These are phyloP conservation scores for Botrytis hyacinthi DNA, from an alignment of 2,329 filamentous ascomycete species.

Conservation along the genomic window DNA sequence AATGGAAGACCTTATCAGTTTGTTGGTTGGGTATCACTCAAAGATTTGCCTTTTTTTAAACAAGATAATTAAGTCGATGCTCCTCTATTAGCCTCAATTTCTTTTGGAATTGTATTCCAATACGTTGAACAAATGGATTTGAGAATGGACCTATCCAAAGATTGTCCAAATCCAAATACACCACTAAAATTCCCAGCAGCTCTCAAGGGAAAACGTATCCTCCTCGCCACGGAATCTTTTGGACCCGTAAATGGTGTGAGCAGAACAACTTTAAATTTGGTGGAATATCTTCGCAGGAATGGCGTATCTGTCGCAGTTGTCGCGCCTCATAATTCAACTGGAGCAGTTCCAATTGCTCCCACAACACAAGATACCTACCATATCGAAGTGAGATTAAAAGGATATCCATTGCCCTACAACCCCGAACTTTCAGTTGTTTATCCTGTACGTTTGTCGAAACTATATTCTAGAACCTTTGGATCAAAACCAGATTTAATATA, in stretches of 20 bases:
- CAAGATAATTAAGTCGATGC: background rate
- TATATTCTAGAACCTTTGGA: conserved; percentile 61
- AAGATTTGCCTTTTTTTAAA: background rate
- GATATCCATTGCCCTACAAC: conserved; percentile 68
- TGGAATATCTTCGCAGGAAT: conserved; percentile 63
- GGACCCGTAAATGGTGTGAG: conserved; percentile 73
- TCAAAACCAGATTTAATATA: conserved; percentile 64
- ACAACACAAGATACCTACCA: conserved; percentile 32
- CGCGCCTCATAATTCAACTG: conserved; percentile 54
- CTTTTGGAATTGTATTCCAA: too few relatives aligned
- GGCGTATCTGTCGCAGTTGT: conserved; percentile 65
- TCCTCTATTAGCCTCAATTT: background rate
- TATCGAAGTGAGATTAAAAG: conserved; percentile 58
- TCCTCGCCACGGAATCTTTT: conserved; percentile 69
- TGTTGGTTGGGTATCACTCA: background rate
- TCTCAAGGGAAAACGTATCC: conserved; percentile 59
- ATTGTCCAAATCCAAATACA: background rate
- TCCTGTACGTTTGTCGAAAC: conserved; percentile 61
- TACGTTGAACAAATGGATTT: background rate
- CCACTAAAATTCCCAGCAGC: conserved; percentile 42
- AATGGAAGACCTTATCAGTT: too few relatives aligned
- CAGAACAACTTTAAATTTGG: conserved; percentile 66
- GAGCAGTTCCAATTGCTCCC: conserved; percentile 36
- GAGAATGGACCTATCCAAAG: background rate
- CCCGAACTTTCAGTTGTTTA: conserved; percentile 69